phyloP scores from a whole-genome alignment of 2,329 filamentous ascomycete species.

The Catunica adiposa region DNA sequence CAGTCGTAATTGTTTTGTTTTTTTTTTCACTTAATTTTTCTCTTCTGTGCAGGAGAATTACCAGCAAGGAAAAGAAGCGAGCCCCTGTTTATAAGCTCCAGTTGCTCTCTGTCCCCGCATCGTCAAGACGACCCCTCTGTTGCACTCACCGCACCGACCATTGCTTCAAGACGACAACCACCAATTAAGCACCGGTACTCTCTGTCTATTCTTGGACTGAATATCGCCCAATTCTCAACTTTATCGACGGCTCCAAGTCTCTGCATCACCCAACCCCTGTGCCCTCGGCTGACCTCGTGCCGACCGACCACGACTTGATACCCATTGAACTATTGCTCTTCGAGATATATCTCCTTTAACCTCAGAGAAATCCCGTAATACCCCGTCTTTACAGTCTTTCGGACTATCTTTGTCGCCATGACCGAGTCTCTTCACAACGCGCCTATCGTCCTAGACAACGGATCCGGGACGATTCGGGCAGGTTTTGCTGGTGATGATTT shows the following conservation, averaged over 20 bases:
- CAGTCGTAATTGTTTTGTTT: neutral
- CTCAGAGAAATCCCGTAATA: neutral
- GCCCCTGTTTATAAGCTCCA: neutral
- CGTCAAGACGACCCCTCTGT: neutral
- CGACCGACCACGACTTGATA: neutral
- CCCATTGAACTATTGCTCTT: neutral
- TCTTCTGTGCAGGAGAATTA: neutral
- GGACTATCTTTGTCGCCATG: slow-evolving; percentile 23
- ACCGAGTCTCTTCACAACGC: slow-evolving; percentile 72
- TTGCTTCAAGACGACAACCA: neutral
- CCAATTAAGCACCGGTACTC: neutral
- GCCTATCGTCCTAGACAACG: slow-evolving; percentile 97
- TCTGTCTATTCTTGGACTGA: too few species aligned
- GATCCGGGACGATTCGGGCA: slow-evolving; percentile 90
- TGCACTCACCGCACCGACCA: slow-evolving; percentile 1
- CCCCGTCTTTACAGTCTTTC: neutral
- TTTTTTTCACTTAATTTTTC: neutral
- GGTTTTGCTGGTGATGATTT: slow-evolving; percentile 93
- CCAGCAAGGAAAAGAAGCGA: slow-evolving; percentile 4
- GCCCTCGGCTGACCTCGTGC: neutral
- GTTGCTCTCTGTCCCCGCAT: neutral
- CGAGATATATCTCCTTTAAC: neutral
- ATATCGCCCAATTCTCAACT: neutral
- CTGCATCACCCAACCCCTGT: neutral
- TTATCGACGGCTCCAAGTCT: neutral